Evolutionary conservation across 768 basidiomycete genomes (phyloP), one percentile per base, ranked within the genome.

Genomic region (Mycena olivaceomarginata): DNA sequence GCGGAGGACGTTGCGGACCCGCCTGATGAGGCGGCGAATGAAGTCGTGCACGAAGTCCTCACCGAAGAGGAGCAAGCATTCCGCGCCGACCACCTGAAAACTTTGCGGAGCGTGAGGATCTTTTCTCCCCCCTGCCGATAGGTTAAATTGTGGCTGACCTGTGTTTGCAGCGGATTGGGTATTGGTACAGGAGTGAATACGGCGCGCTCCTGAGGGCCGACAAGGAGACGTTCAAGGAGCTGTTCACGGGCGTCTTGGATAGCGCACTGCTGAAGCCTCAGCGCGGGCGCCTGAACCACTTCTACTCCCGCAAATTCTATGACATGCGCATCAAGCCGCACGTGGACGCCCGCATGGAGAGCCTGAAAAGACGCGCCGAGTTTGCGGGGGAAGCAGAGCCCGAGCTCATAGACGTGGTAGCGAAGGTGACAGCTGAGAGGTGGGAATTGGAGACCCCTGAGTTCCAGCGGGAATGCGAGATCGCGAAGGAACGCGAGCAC

Each of bases 241-340:
- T 74, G 2, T 67, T 74, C 64, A 37, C 53, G 5, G 65, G 53
- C 0, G n/a, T 7, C 0, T n/a, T 60, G 31, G 66, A 74, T 31
- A 25, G 18, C 6, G 37, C 45, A 11, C 53, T 40, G 3, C 48
- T 53, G 11, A 59, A 57, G 25, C 72, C 72, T 16, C 15, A 22
- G 41, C 39, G 43, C 9, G n/a, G 51, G 1, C 64, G 41, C 9
- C 0, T 46, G 7, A 22, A 37, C 11, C 72, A 73, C 2, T 73
- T 59, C 48, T 73, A 73, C 22, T 73, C 72, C 0, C n/a, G 41
- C 0, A 66, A 46, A 11, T 66, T 43, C 72, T 73, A 66, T 12
- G 63, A 67, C 1, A 13, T n/a, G 6, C 40, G 64, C 1, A 15
- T 73, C 4, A 66, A 73, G 43, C 40, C 48, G n/a, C 37, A 15